These are phyloP conservation scores for Pyricularia sp. DNA, from an alignment of 2,329 filamentous ascomycete genomes.

Conservation along the genomic window DNA sequence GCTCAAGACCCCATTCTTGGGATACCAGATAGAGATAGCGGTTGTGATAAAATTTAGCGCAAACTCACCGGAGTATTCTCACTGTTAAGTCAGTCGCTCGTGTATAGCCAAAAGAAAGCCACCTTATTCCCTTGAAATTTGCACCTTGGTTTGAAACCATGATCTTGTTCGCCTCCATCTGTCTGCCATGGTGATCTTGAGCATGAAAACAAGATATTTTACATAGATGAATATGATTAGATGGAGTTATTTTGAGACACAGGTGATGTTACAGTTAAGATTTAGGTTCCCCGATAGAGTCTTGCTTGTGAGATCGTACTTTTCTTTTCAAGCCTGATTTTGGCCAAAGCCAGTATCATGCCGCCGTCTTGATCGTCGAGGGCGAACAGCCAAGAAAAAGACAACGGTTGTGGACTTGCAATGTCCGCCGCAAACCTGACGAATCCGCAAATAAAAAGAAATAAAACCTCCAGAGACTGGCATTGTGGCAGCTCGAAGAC, in stretches of 20 bases:
- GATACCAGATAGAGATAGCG: not conserved
- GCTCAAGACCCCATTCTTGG: not conserved
- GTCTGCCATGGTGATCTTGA: not conserved
- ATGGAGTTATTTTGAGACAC: not conserved
- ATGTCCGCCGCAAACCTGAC: not conserved
- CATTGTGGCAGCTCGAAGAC: too few relatives aligned
- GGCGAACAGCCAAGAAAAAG: not conserved
- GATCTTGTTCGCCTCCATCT: not conserved
- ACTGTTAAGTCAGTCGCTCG: too few relatives aligned
- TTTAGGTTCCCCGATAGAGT: not conserved
- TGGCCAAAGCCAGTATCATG: not conserved
- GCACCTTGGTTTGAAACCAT: too few relatives aligned
- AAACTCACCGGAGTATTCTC: too few relatives aligned
- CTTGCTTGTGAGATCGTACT: not conserved
- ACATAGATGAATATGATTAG: not conserved
- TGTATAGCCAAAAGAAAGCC: too few relatives aligned
- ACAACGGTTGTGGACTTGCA: not conserved
- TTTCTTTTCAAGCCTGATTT: not conserved
- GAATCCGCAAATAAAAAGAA: not conserved
- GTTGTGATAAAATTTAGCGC: not conserved
- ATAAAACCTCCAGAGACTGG: not conserved
- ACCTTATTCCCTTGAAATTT: too few relatives aligned
- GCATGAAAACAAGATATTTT: not conserved
- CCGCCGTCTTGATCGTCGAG: not conserved
- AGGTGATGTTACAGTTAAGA: not conserved